Evolutionary conservation across 1,284 basidiomycete genomes (phyloP).

Genomic region (Bondarzewia mesenterica): DNA sequence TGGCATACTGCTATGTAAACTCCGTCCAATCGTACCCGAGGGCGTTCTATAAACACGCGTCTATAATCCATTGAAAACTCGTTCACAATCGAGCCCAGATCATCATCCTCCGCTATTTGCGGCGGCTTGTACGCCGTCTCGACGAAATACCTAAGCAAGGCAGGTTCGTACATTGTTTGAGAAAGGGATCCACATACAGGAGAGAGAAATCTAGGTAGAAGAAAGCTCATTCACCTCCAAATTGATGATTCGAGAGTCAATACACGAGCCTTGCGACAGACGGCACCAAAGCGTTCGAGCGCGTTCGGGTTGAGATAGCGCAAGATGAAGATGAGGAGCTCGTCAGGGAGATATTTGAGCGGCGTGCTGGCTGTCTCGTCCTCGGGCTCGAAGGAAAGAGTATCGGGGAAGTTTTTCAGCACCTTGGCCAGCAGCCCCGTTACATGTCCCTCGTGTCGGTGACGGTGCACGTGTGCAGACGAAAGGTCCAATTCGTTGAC

Average conservation of each 20-base stretch:
- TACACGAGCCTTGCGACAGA: conserved; percentile 66
- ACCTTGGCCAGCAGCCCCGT: conserved; percentile 39
- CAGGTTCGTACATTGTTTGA: conserved; percentile 8
- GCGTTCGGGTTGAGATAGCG: conserved; percentile 50
- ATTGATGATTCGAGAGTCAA: conserved; percentile 58
- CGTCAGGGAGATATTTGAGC: conserved; percentile 61
- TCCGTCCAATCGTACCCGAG: conserved; percentile 77
- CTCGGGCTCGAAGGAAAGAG: conserved; percentile 60
- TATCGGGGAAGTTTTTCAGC: conserved; percentile 37
- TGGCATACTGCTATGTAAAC: conserved; percentile 88
- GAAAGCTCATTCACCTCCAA: conserved; percentile 62
- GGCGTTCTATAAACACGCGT: conserved; percentile 72
- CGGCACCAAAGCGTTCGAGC: conserved; percentile 71
- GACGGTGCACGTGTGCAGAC: neutral
- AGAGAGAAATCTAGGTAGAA: neutral
- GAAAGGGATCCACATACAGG: conserved; percentile 7
- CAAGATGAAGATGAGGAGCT: conserved; percentile 67
- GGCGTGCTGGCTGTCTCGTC: conserved; percentile 52
- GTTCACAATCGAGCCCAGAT: conserved; percentile 36
- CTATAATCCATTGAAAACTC: conserved; percentile 59
- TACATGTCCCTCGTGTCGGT: conserved; percentile 10
- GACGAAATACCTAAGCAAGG: conserved; percentile 39
- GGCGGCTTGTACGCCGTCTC: conserved; percentile 61
- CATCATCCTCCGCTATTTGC: conserved; percentile 46
- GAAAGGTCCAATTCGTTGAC: neutral